Evolutionary conservation across 2,329 filamentous ascomycete species (phyloP).

Genomic region (Myriosclerotinia duriaeana): DNA sequence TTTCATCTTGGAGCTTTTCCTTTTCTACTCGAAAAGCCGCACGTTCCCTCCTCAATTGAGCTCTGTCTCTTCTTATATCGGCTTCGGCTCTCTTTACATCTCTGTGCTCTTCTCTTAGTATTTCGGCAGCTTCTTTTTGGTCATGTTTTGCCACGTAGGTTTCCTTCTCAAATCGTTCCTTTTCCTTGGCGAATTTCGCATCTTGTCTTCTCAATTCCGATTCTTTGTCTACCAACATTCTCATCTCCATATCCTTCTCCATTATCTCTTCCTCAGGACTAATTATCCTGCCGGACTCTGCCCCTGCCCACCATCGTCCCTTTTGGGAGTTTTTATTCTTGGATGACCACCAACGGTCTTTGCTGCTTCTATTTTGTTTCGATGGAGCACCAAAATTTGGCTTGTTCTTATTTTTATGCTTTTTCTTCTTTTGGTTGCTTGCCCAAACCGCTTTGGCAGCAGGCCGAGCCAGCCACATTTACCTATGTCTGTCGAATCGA

Average conservation of each 20-base stretch:
- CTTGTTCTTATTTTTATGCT: not conserved
- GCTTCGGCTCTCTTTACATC: not conserved
- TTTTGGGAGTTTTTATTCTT: not conserved
- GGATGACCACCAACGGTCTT: not conserved
- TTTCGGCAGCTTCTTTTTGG: not conserved
- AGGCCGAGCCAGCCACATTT: slow-evolving; percentile 14
- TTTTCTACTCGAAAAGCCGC: not conserved
- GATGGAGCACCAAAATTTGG: not conserved
- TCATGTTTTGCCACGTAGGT: not conserved
- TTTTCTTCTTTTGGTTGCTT: not conserved
- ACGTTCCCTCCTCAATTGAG: not conserved
- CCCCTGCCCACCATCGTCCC: slow-evolving; percentile 7
- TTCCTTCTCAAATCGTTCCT: slow-evolving; percentile 3
- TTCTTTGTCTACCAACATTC: not conserved
- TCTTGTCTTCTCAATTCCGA: not conserved
- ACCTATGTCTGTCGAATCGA: not conserved
- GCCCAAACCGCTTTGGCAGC: not conserved
- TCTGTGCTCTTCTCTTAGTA: not conserved
- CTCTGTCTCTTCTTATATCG: not conserved
- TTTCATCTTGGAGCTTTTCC: slow-evolving; percentile 11
- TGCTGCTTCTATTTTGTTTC: not conserved
- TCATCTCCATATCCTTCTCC: slow-evolving; percentile 9
- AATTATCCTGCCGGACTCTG: not conserved
- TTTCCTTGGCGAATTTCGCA: not conserved
- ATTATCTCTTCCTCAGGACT: not conserved